Conservation (phyloP, 2,329 filamentous ascomycete species). For the Colletotrichum filicis region DNA sequence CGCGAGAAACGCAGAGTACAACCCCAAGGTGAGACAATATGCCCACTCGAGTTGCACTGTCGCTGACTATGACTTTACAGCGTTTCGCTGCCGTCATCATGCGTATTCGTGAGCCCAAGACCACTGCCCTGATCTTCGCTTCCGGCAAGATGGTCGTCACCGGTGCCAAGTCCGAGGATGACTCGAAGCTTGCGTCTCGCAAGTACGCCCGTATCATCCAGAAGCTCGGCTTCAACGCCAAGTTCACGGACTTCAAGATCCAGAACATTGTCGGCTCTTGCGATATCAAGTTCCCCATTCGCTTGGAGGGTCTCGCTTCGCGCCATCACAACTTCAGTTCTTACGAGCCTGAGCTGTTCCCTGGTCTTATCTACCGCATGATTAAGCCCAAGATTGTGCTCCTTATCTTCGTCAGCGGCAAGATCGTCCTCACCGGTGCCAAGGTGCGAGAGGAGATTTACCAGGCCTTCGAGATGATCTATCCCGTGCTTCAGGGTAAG, state of each 20-base stretch:
- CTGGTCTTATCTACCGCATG: slow-evolving; percentile 99
- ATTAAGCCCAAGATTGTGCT: slow-evolving; percentile 99
- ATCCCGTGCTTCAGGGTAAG: slow-evolving; percentile 90
- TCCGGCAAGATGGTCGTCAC: slow-evolving; percentile 99
- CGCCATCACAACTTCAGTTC: slow-evolving; percentile 99
- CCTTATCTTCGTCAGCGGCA: slow-evolving; percentile 96
- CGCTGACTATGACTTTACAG: slow-evolving; percentile 60
- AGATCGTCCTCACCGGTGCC: slow-evolving; percentile 97
- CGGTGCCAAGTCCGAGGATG: slow-evolving; percentile 96
- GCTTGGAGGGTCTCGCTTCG: slow-evolving; percentile 92
- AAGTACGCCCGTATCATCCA: slow-evolving; percentile 99
- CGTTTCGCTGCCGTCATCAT: slow-evolving; percentile 99
- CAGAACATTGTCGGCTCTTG: slow-evolving; percentile 99
- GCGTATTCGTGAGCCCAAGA: slow-evolving; percentile 99
- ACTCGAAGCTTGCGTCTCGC: slow-evolving; percentile 94
- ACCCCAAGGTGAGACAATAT: slow-evolving; percentile 81
- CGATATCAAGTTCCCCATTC: slow-evolving; percentile 99
- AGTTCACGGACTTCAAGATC: slow-evolving; percentile 99
- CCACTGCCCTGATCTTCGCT: slow-evolving; percentile 96
- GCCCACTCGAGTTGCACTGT: neutral
- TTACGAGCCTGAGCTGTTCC: slow-evolving; percentile 98
- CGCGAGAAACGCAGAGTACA: slow-evolving; percentile 98
- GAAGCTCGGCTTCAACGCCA: slow-evolving; percentile 99
- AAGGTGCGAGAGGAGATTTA: slow-evolving; percentile 99
- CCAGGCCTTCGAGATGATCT: slow-evolving; percentile 96